These are phyloP conservation scores for Fistulifera solaris DNA, from an alignment of 108 stramenopile species.

Conservation along the genomic window DNA sequence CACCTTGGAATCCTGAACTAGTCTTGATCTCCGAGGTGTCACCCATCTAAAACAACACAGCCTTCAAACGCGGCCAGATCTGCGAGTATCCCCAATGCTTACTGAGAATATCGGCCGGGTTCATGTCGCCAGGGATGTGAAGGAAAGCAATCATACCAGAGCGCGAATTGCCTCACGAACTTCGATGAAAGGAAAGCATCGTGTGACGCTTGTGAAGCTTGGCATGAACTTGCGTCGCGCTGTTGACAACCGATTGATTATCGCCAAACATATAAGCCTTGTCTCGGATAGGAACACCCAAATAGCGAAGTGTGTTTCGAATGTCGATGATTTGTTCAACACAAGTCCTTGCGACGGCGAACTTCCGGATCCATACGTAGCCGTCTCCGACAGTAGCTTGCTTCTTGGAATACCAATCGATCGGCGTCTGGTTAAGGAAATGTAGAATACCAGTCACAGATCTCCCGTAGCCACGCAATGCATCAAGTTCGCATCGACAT, in stretches of 20 bases:
- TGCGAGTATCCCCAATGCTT: conserved; percentile 9
- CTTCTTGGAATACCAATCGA: conserved; percentile 19
- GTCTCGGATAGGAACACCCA: conserved; percentile 20
- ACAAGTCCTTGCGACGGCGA: conserved; percentile 23
- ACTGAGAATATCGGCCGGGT: conserved; percentile 14
- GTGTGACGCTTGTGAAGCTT: conserved; percentile 16
- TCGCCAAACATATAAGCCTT: conserved; percentile 28
- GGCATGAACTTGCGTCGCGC: conserved; percentile 6
- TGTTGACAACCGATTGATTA: conserved; percentile 25
- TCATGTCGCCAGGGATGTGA: conserved; percentile 6
- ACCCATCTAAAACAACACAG: conserved; percentile 6
- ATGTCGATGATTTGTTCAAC: conserved; percentile 16
- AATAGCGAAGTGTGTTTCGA: conserved; percentile 18
- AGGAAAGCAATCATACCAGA: conserved; percentile 3
- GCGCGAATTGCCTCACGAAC: conserved; percentile 20
- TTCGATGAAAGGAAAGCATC: conserved; percentile 9
- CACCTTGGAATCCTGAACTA: not conserved
- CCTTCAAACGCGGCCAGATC: not conserved
- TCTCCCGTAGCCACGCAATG: conserved; percentile 11
- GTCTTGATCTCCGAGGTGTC: not conserved
- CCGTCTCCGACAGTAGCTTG: conserved; percentile 30
- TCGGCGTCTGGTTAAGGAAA: conserved; percentile 13
- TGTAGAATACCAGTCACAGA: conserved; percentile 12
- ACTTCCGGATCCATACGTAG: conserved; percentile 29
- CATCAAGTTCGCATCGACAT: conserved; percentile 18